Evolutionary conservation across 306 rosid species (phyloP).

Genomic region (Albizia julibrissin): DNA sequence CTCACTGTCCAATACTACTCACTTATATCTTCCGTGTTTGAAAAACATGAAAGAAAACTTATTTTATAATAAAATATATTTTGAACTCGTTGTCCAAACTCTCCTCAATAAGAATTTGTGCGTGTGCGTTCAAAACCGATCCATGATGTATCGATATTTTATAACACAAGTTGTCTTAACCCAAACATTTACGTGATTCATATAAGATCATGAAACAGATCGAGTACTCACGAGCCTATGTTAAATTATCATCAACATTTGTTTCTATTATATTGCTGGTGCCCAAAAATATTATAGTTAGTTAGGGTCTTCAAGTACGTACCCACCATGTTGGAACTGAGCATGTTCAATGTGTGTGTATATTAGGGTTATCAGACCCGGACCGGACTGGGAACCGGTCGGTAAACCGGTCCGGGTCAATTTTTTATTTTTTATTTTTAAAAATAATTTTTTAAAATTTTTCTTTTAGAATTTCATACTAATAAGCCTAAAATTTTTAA

Average conservation of each 20-base stretch:
- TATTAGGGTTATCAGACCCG: no score
- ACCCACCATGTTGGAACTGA: constrained; percentile 10
- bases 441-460: no score
- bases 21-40: neutral
- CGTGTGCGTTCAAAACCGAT: neutral
- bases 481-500: no score
- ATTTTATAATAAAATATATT: neutral
- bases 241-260: neutral
- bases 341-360: neutral
- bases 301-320: neutral
- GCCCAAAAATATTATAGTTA: constrained; percentile 12
- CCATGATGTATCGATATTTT: neutral
- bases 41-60: neutral
- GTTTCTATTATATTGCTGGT: neutral
- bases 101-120: neutral
- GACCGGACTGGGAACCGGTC: no score
- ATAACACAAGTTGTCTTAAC: neutral
- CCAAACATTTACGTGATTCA: neutral
- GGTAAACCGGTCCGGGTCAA: no score
- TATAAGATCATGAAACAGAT: neutral
- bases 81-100: no score
- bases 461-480: no score
- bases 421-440: no score
- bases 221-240: neutral
- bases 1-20: neutral